phyloP scores from a whole-genome alignment of 192 early-diverging fungal genomes.

The Gorgonomyces haynaldii region DNA sequence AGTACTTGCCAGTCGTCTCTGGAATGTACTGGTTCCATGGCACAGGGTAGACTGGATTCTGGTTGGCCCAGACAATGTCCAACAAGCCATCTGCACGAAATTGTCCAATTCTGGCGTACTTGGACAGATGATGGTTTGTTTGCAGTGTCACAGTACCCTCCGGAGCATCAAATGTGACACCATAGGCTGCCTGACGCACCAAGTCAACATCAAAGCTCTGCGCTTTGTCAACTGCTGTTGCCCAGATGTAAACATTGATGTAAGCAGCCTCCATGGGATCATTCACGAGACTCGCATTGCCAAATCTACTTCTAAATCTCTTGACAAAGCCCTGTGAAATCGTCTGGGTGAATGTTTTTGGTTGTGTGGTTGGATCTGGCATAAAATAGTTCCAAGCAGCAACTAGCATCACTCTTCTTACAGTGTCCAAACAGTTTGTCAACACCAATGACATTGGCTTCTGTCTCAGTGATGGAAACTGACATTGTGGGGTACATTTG shows the following conservation, averaged over 20 bases:
- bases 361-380: background rate
- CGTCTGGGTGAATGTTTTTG: background rate
- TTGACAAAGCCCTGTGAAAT: background rate
- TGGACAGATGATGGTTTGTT: background rate
- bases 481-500: background rate
- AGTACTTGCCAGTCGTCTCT: background rate
- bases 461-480: background rate
- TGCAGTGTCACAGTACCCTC: background rate
- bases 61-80: background rate
- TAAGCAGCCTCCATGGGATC: constrained; percentile 2
- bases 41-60: background rate
- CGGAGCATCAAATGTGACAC: background rate
- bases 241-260: background rate
- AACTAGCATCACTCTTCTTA: too few species aligned
- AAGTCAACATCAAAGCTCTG: constrained; percentile 2
- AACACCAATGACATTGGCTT: background rate
- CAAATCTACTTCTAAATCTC: background rate
- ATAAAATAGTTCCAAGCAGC: constrained; percentile 1
- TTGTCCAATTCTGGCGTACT: background rate
- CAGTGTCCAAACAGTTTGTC: background rate
- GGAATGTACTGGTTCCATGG: constrained; percentile 1
- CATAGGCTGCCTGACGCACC: background rate
- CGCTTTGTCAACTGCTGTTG: background rate
- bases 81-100: background rate
- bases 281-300: background rate